These are phyloP conservation scores for Didymella lethalis DNA, from an alignment of 2,329 filamentous ascomycete species.

Conservation along the genomic window DNA sequence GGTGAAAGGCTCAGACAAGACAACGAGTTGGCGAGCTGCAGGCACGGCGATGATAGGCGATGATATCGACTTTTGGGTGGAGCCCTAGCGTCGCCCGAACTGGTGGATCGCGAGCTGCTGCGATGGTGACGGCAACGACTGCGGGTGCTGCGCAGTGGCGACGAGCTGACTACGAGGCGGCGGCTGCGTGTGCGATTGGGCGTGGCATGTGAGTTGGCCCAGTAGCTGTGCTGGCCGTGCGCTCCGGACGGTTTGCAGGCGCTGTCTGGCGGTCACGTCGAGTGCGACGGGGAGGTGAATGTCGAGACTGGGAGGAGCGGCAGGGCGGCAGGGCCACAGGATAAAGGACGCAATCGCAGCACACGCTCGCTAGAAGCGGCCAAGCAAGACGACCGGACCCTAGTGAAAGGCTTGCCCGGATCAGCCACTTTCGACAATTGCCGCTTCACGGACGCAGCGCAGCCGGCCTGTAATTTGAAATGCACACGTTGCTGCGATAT, in stretches of 20 bases:
- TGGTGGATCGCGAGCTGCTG: constrained; percentile 14
- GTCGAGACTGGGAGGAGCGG: constrained; percentile 18
- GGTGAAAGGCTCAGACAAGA: constrained; percentile 7
- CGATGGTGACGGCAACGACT: constrained; percentile 40
- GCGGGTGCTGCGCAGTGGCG: constrained; percentile 32
- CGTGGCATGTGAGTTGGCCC: constrained; percentile 27
- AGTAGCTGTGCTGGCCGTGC: constrained; percentile 34
- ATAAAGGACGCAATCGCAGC: constrained; percentile 18
- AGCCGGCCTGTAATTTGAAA: constrained; percentile 8
- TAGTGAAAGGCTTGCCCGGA: constrained; percentile 17
- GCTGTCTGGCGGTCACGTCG: constrained; percentile 22
- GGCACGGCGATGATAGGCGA: neutral
- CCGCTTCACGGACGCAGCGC: constrained; percentile 18
- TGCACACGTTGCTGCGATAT: neutral
- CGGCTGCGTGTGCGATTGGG: constrained; percentile 22
- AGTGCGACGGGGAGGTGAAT: constrained; percentile 18
- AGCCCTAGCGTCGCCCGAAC: constrained; percentile 13
- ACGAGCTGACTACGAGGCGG: constrained; percentile 27
- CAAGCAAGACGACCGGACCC: constrained; percentile 17
- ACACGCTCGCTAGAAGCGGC: constrained; percentile 18
- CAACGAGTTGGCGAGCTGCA: neutral
- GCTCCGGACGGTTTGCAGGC: constrained; percentile 24
- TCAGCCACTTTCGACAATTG: constrained; percentile 19
- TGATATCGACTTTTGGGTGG: constrained; percentile 10
- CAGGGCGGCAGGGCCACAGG: constrained; percentile 18